Percentiles rank a stretch among this genome's conserved stretches.
Conservation (phyloP, 805 yeast species). For the Candida nitratophila region DNA sequence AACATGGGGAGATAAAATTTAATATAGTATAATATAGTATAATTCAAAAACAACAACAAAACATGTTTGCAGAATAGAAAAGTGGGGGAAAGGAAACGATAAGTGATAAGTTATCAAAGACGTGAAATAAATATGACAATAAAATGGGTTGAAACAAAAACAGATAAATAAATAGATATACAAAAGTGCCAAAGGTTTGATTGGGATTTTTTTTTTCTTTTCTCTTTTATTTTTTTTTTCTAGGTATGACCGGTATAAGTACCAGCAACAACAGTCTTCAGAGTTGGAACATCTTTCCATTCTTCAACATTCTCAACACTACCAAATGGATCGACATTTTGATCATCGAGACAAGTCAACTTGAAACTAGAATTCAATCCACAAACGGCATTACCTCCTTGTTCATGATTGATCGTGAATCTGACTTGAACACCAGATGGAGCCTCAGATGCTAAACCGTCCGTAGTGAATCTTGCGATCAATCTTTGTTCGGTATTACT, state of each 20-base stretch:
- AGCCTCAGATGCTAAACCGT: conserved; percentile 62
- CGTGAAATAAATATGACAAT: no score
- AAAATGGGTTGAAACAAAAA: no score
- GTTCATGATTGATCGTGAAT: conserved; percentile 40
- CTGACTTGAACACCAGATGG: conserved; percentile 68
- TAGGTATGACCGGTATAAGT: conserved; percentile 36
- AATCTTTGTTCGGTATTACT: conserved; percentile 52
- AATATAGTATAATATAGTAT: no score
- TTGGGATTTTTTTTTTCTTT: no score
- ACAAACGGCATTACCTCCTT: conserved; percentile 32
- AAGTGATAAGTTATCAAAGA: no score
- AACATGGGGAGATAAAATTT: no score
- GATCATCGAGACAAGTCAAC: conserved; percentile 18
- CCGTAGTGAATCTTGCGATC: conserved; percentile 81
- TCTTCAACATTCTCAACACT: conserved; percentile 11
- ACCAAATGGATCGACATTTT: conserved; percentile 28
- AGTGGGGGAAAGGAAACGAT: no score
- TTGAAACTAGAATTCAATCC: conserved; percentile 30
- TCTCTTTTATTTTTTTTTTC: no score
- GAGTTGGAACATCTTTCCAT: conserved; percentile 33
- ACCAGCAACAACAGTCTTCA: conserved; percentile 43
- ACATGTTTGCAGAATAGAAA: no score
- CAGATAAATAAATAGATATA: no score
- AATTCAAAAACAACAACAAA: no score
- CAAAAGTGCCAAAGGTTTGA: not conserved